Evolutionary conservation across 208 protist species (phyloP), one percentile per base, ranked within the genome.

Genomic region (Leishmania martiniquensis): DNA sequence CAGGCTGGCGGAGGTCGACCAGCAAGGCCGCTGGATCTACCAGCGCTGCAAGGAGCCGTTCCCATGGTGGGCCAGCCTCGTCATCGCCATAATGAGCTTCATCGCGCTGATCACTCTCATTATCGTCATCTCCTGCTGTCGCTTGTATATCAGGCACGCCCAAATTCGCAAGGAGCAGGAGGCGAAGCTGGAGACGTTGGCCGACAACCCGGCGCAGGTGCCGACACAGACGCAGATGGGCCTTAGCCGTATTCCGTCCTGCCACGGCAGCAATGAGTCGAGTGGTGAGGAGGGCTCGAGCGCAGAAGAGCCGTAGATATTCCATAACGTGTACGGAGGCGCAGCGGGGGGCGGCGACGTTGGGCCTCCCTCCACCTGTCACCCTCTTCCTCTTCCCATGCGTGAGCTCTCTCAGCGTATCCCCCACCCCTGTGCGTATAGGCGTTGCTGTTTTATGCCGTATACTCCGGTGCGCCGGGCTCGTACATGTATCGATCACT

Each of bases 151-250:
- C 81, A 67, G 84, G 22, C 78, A 77, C 62, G 72, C 59, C 39
- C 80, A 91, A 60, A 69, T 83, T 60, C 60, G 76, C 20, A 83
- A 77, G 72, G 72, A 82, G 80, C 66, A 73, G 42, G 79, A 84
- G 76, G 73, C 79, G 37, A 79, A 82, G 51, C 67, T 84, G 52
- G 80, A 82, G 59, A 83, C 73, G 44, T 32, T 79, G 47, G 72
- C 68, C 20, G 84, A 91, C 62, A 93, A 90, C 80, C 80, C 86
- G 47, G 79, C 79, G n/a, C 76, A 80, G 47, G 71, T 92, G 55
- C 87, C 91, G 15, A 87, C 81, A 29, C 88, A 95, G 85, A 86
- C 88, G 39, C 80, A 95, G 72, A 37, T 92, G 10, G 85, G 81
- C 42, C 78, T 88, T 60, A 84, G 86, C 73, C 82, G 85, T 54